These are phyloP conservation scores for Terfezia claveryi DNA, from an alignment of 495 filamentous ascomycete genomes.

Conservation along the genomic window DNA sequence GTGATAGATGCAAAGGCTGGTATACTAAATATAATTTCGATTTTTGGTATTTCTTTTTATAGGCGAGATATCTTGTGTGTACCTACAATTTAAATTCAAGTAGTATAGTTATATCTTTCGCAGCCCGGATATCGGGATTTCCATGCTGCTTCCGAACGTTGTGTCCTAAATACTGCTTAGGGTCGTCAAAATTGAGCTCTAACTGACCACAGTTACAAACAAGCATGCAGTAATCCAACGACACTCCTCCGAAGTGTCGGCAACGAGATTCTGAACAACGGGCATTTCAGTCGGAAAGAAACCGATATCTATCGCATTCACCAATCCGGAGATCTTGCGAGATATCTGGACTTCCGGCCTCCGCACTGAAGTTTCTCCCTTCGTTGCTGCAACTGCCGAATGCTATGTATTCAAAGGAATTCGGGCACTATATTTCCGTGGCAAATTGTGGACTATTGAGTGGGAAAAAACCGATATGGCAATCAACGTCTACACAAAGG, in stretches of 20 bases:
- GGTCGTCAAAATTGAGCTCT: no score
- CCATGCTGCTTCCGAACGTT: no score
- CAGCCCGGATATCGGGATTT: no score
- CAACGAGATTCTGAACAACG: constrained; percentile 62
- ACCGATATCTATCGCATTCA: constrained; percentile 99
- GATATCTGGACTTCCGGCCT: constrained; percentile 70
- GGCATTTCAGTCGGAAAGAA: constrained; percentile 44
- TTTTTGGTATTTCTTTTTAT: no score
- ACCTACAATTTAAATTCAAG: no score
- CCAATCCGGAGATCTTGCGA: constrained; percentile 92
- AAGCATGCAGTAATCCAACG: constrained; percentile 53
- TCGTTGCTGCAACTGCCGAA: constrained; percentile 48
- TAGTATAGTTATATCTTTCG: no score
- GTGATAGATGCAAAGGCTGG: no score
- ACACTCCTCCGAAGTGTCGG: constrained; percentile 72
- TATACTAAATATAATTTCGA: no score
- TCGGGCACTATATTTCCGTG: constrained; percentile 63
- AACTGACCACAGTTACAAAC: no score
- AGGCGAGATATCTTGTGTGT: no score
- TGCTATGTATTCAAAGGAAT: constrained; percentile 72
- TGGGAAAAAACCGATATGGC: constrained; percentile 97
- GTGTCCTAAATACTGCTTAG: no score
- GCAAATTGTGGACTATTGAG: constrained; percentile 63
- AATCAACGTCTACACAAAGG: constrained; percentile 93
- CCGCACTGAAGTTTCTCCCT: constrained; percentile 59